Evolutionary conservation across 768 basidiomycete genomes (phyloP), one percentile per base, ranked within the genome.

Genomic region (Rhodotorula babjevae): DNA sequence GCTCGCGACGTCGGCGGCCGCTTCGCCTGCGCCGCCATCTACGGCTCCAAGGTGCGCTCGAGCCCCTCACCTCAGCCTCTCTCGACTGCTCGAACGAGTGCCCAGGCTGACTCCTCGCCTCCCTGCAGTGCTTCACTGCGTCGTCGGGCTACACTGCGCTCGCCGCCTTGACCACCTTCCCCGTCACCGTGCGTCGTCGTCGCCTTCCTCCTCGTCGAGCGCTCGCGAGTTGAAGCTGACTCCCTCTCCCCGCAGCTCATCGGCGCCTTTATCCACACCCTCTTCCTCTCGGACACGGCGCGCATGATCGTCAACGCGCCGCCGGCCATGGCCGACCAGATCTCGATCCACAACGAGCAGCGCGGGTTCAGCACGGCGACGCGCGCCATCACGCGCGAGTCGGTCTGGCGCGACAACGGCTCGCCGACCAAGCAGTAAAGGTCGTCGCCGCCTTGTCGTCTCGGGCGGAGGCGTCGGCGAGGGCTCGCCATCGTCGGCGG

Each of bases 1-100:
- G 70, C 73, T 50, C 73, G 73, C 63, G 70, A 76, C 12, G 15
- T 76, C 19, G 69, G 67, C 21, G 74, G 74, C 8, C 65, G 71
- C 0, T 57, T 73, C 2, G 74, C 68, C 14, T 67, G 65, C 49
- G 61, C 49, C 0, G 44, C 42, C 33, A 63, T 75, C 53, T 73
- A 55, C 49, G 71, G 71, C 11, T 8, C 42, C 23, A 49, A 69
- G 47, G 63, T 56, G 55, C 11, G 55, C 31, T n/a, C 42, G 19
- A 25, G n/a, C 44, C 12, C n/a, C n/a, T n/a, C 16, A 2, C 18
- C 44, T 7, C 8, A 19, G 19, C 49, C 40, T 11, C 71, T 21
- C 33, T 36, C n/a, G n/a, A n/a, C 31, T 57, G 56, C 50, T 61
- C 36, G 36, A 5, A 5, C 36, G 36, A 5, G 36, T 36, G 4